These are phyloP conservation scores for Citrullus mucosospermus DNA, from an alignment of 306 rosid species.

Conservation along the genomic window DNA sequence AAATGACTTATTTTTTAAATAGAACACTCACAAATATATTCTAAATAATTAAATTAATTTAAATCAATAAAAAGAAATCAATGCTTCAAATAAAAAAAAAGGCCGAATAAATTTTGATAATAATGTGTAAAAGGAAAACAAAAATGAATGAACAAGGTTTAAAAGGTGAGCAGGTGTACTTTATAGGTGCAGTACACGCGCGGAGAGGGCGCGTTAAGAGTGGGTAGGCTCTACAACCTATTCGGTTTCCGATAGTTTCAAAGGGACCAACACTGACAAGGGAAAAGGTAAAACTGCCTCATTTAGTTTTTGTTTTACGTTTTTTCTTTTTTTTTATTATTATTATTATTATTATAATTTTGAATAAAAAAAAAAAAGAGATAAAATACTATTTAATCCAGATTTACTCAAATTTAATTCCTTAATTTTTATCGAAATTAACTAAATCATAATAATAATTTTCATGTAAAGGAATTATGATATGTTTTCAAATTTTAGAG, in stretches of 20 bases:
- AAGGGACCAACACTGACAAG: slow-evolving; percentile 8
- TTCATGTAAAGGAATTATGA: no score
- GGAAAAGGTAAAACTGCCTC: slow-evolving; percentile 30
- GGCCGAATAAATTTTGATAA: no score
- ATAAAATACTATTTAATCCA: no score
- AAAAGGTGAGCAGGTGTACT: background rate
- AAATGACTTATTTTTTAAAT: no score
- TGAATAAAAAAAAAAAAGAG: no score
- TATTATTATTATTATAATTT: background rate
- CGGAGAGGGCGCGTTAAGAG: background rate
- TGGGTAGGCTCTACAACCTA: background rate
- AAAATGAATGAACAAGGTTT: background rate
- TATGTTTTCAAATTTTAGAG: no score
- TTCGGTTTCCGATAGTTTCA: background rate
- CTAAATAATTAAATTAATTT: no score
- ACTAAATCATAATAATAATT: no score
- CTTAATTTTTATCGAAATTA: no score
- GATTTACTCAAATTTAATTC: no score
- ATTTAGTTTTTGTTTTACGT: slow-evolving; percentile 14
- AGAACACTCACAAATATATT: no score
- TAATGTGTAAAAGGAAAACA: background rate
- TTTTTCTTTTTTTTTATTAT: background rate
- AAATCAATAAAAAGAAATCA: no score
- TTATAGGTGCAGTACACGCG: background rate
- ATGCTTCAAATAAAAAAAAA: background rate